These are phyloP conservation scores for Xerocomus spinulosus DNA, from an alignment of 768 basidiomycete genomes.

Conservation along the genomic window DNA sequence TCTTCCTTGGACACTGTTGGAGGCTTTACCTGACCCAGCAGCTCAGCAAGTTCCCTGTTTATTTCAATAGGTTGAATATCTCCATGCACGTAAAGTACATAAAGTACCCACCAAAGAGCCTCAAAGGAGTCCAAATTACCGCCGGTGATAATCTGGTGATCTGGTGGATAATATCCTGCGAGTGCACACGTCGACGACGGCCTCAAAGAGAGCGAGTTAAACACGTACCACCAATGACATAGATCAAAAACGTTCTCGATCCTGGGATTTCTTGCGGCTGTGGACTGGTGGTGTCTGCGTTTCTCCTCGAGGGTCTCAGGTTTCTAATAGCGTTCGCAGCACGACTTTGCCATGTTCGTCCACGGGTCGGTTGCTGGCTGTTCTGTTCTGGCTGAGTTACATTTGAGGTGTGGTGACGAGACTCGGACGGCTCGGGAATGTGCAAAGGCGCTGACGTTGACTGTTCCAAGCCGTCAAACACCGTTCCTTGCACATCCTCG, in stretches of 20 bases:
- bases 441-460: conserved; percentile 25
- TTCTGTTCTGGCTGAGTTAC: conserved; percentile 14
- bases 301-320: conserved; percentile 39
- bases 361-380: conserved; percentile 24
- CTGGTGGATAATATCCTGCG: conserved; percentile 85
- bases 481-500: conserved; percentile 27
- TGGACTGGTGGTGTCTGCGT: conserved; percentile 17
- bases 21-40: conserved; percentile 78
- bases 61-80: neutral
- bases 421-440: conserved; percentile 24
- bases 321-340: conserved; percentile 61
- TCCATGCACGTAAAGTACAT: neutral
- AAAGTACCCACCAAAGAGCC: conserved; percentile 58
- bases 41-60: conserved; percentile 71
- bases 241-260: conserved; percentile 76
- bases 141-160: conserved; percentile 85
- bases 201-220: neutral
- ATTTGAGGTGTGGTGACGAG: conserved; percentile 14
- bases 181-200: conserved; percentile 5
- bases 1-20: conserved; percentile 80
- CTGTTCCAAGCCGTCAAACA: conserved; percentile 23
- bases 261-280: conserved; percentile 21
- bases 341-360: conserved; percentile 53
- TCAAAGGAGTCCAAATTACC: conserved; percentile 76
- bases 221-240: conserved; percentile 74